Conservation (phyloP, 352 stramenopile genomes). For the Elongisporangium prolatum region DNA sequence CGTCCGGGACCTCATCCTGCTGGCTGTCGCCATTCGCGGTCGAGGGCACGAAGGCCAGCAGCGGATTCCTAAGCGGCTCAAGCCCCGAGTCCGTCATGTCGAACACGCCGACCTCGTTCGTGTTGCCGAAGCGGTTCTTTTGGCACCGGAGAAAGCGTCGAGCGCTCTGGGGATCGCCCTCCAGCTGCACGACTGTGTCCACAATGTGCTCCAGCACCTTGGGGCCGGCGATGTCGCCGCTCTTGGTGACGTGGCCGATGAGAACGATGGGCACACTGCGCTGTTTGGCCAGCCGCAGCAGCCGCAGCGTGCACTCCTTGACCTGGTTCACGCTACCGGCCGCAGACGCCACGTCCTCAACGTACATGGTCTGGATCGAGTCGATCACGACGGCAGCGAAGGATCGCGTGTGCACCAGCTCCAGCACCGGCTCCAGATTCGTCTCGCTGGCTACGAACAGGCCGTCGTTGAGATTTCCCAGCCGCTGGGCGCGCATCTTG, state of each 20-base stretch:
- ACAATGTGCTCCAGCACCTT: conserved; percentile 90
- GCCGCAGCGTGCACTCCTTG: conserved; percentile 92
- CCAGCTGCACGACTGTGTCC: conserved; percentile 95
- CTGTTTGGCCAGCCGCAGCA: conserved; percentile 93
- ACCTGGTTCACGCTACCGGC: conserved; percentile 92
- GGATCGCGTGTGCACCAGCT: conserved; percentile 24
- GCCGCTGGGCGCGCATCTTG: conserved; percentile 87
- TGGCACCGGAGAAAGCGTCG: conserved; percentile 90
- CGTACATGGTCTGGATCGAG: conserved; percentile 96
- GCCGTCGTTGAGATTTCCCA: conserved; percentile 60
- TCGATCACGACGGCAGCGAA: conserved; percentile 91
- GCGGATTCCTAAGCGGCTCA: conserved; percentile 68
- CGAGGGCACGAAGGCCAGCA: conserved; percentile 76
- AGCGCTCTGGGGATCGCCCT: conserved; percentile 83
- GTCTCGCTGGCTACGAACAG: conserved; percentile 83
- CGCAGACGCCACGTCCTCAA: conserved; percentile 70
- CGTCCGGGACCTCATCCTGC: conserved; percentile 39
- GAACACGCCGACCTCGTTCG: conserved; percentile 95
- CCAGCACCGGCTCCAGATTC: conserved; percentile 73
- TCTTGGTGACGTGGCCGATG: conserved; percentile 97
- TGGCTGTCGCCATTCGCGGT: conserved; percentile 13
- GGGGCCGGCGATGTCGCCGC: conserved; percentile 93
- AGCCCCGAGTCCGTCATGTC: conserved; percentile 89
- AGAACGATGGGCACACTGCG: conserved; percentile 90
- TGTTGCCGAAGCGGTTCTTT: conserved; percentile 97